These are phyloP conservation scores for Trichoderma virens DNA, from an alignment of 495 filamentous ascomycete genomes.

Conservation along the genomic window DNA sequence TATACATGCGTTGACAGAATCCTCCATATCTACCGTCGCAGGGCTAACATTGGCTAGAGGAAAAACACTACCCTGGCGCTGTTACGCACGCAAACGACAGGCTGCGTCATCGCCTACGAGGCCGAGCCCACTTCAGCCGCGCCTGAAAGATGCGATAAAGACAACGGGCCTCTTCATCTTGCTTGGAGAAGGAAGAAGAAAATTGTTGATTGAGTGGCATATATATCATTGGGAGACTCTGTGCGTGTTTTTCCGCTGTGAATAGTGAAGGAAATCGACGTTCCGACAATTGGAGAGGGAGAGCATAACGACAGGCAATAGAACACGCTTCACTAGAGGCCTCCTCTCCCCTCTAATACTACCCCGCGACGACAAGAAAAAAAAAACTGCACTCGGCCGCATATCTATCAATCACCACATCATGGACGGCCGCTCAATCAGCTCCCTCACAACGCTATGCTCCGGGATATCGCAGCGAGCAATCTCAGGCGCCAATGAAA, in stretches of 20 bases:
- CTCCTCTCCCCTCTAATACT: neutral
- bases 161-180: too few relatives aligned
- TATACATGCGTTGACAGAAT: neutral
- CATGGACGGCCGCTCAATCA: neutral
- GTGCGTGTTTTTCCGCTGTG: too few relatives aligned
- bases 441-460: neutral
- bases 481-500: neutral
- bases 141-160: neutral
- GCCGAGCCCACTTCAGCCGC: neutral
- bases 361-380: too few relatives aligned
- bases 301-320: neutral
- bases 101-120: constrained; percentile 6
- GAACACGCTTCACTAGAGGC: neutral
- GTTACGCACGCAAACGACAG: neutral
- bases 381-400: neutral
- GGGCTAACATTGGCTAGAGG: neutral
- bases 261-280: too few relatives aligned
- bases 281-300: neutral
- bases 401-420: neutral
- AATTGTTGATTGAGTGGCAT: too few relatives aligned
- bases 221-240: neutral
- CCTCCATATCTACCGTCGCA: neutral
- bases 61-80: neutral
- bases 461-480: neutral
- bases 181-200: too few relatives aligned